Evolutionary conservation across 192 early-diverging fungal species (phyloP).

Genomic region (Spizellomyces punctatus): DNA sequence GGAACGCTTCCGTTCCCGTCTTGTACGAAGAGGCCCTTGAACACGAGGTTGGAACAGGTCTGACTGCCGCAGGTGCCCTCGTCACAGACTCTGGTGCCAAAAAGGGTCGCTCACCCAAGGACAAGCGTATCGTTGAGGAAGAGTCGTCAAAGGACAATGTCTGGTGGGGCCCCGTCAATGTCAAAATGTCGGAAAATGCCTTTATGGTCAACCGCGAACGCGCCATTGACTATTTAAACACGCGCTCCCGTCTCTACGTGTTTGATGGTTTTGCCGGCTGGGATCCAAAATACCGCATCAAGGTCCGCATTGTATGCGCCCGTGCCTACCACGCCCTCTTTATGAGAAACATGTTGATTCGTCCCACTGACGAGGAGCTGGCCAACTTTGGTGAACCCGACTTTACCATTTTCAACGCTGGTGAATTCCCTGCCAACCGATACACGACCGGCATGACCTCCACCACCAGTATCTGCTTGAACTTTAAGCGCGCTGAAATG

Average conservation of each 20-base stretch:
- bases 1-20: slow-evolving; percentile 81
- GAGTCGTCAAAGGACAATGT: slow-evolving; percentile 79
- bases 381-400: slow-evolving; percentile 92
- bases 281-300: slow-evolving; percentile 98
- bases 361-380: slow-evolving; percentile 88
- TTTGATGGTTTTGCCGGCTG: slow-evolving; percentile 98
- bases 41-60: slow-evolving; percentile 81
- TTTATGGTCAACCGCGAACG: slow-evolving; percentile 96
- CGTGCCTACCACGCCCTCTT: slow-evolving; percentile 95
- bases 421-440: slow-evolving; percentile 88
- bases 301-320: slow-evolving; percentile 92
- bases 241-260: slow-evolving; percentile 84
- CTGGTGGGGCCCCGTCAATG: slow-evolving; percentile 99
- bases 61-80: slow-evolving; percentile 91
- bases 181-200: slow-evolving; percentile 69
- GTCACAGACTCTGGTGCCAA: slow-evolving; percentile 90
- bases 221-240: slow-evolving; percentile 96
- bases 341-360: slow-evolving; percentile 99
- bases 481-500: slow-evolving; percentile 94
- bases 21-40: slow-evolving; percentile 92
- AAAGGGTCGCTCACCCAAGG: slow-evolving; percentile 88
- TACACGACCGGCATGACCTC: slow-evolving; percentile 96
- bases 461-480: slow-evolving; percentile 86
- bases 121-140: slow-evolving; percentile 98
- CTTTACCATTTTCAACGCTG: slow-evolving; percentile 98